Conservation (phyloP, 495 filamentous ascomycete genomes). For the Annulohypoxylon nitens region DNA sequence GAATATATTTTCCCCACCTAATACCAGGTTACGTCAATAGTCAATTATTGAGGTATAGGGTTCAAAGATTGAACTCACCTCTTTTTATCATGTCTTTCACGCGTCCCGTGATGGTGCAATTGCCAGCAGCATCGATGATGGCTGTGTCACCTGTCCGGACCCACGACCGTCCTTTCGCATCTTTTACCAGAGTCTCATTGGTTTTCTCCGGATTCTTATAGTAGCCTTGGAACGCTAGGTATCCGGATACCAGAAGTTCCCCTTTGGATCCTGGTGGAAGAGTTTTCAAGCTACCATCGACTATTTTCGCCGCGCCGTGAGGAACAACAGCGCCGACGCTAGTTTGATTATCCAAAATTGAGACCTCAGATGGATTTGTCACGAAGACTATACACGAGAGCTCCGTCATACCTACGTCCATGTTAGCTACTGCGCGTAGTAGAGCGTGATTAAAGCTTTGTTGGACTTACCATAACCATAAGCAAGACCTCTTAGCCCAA, state of each 20-base stretch:
- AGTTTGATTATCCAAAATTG: background rate
- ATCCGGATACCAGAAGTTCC: background rate
- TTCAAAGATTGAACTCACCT: background rate
- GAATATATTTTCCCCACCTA: background rate
- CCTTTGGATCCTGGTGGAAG: background rate
- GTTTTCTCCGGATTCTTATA: background rate
- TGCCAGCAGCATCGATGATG: background rate
- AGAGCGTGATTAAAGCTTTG: background rate
- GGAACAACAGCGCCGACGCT: background rate
- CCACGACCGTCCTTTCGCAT: background rate
- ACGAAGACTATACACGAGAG: background rate
- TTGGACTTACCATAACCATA: background rate
- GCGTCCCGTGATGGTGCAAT: background rate
- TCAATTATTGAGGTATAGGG: background rate
- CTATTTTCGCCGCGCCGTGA: background rate
- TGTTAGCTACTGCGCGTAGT: background rate
- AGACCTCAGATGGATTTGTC: background rate
- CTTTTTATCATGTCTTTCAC: slow-evolving; percentile 4
- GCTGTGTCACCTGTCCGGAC: background rate
- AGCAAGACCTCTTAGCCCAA: background rate
- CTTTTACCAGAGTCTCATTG: background rate
- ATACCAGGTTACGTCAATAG: background rate
- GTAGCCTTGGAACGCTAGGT: background rate
- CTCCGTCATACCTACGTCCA: background rate
- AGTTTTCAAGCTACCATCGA: background rate